phyloP scores from a whole-genome alignment of 345 rosid genomes.

The Gynandropsis gynandra region DNA sequence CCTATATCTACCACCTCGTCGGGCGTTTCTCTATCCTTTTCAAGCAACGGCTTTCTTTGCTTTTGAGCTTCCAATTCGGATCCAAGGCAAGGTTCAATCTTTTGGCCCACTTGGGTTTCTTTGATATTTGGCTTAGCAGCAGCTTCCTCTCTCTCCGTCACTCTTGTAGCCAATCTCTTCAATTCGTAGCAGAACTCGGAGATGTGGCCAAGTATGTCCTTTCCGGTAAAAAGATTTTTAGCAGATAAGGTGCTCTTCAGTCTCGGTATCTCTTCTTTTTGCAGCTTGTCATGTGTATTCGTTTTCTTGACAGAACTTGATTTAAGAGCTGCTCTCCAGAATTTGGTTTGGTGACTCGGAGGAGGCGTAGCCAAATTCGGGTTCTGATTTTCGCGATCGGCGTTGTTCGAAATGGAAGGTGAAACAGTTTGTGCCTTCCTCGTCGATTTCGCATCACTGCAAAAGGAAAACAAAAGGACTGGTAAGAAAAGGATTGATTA shows the following conservation, averaged over 20 bases:
- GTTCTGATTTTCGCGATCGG: constrained; percentile 59
- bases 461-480: not conserved
- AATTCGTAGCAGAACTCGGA: constrained; percentile 73
- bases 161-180: constrained; percentile 67
- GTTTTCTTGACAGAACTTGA: constrained; percentile 53
- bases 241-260: constrained; percentile 73
- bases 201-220: constrained; percentile 64
- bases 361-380: constrained; percentile 52
- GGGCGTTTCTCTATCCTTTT: constrained; percentile 33
- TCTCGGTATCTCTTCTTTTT: constrained; percentile 35
- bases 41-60: constrained; percentile 57
- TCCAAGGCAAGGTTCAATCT: constrained; percentile 28
- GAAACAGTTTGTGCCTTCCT: constrained; percentile 46
- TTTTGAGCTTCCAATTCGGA: constrained; percentile 31
- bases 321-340: constrained; percentile 44
- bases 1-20: constrained; percentile 25
- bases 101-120: constrained; percentile 27
- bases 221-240: constrained; percentile 73
- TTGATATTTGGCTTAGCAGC: constrained; percentile 29
- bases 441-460: constrained; percentile 45
- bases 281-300: constrained; percentile 22
- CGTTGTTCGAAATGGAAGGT: constrained; percentile 28
- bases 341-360: constrained; percentile 35
- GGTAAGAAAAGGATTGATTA: too few relatives aligned
- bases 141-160: constrained; percentile 50